Conservation (phyloP, 371 early-diverging fungal genomes). For the Quaeritorhiza haematococci region DNA sequence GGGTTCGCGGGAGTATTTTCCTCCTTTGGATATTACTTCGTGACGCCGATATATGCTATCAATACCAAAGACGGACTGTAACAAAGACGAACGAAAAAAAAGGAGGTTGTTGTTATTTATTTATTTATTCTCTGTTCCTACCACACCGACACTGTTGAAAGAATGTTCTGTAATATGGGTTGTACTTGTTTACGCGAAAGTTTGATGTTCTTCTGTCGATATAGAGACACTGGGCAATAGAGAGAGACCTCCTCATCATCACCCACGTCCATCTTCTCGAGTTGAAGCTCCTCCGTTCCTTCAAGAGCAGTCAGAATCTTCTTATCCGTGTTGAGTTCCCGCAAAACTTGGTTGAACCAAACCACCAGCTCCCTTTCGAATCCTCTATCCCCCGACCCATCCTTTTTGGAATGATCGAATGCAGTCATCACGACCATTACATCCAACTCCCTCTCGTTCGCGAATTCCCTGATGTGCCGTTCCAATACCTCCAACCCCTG, state of each 20-base stretch:
- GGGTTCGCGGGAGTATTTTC: too few relatives aligned
- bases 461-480: slow-evolving; percentile 27
- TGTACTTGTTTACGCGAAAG: slow-evolving; percentile 67
- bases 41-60: too few relatives aligned
- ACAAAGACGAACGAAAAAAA: too few relatives aligned
- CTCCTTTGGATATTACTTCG: too few relatives aligned
- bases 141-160: too few relatives aligned
- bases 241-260: neutral
- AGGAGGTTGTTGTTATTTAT: too few relatives aligned
- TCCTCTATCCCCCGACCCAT: slow-evolving; percentile 10
- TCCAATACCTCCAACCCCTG: slow-evolving; percentile 7
- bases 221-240: slow-evolving; percentile 5
- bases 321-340: slow-evolving; percentile 7
- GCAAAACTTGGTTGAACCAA: slow-evolving; percentile 27
- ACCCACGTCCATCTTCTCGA: neutral
- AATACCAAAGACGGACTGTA: too few relatives aligned
- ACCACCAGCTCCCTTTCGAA: slow-evolving; percentile 63
- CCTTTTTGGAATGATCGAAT: slow-evolving; percentile 52
- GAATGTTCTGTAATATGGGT: slow-evolving; percentile 44
- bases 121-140: too few relatives aligned
- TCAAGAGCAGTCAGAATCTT: slow-evolving; percentile 10
- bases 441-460: slow-evolving; percentile 43
- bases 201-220: slow-evolving; percentile 50
- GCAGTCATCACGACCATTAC: slow-evolving; percentile 57
- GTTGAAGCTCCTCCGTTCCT: slow-evolving; percentile 6